Evolutionary conservation across 2,329 filamentous ascomycete genomes (phyloP), one percentile per base, ranked within the genome.

Genomic region (Clonostachys solani): DNA sequence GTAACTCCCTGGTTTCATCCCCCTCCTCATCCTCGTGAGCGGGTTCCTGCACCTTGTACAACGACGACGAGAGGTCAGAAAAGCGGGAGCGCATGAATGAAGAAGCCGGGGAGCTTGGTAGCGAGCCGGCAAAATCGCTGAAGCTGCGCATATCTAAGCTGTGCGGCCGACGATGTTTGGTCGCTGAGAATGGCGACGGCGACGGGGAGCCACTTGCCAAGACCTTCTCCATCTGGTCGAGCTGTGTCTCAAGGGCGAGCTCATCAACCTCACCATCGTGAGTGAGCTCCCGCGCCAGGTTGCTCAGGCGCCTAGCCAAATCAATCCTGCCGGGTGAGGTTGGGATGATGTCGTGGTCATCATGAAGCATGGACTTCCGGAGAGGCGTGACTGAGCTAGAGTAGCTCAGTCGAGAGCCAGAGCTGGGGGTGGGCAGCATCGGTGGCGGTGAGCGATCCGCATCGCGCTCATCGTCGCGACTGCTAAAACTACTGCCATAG

Each of bases 281-380:
- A 17, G 65, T 60, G 43, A 71, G 63, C 45, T 65, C 64, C 51
- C 66, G 63, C 5, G 67, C 66, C 29, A 71, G 63, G 41, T 67
- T 61, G 46, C 61, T 66, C 34, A 71, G 55, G 16, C 68, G 63
- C 48, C 62, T 56, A 12, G 77, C 68, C 46, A 81, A 67, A 19
- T 72, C 67, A 50, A 77, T 68, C 47, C 66, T 68, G 57, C 64
- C 36, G 17, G 15, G 36, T 12, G 36, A 38, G 17, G 36, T 29
- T 29, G 23, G 23, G 23, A 29, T 29, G 23, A 29, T 29, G 23
- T 29, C 23, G 23, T 29, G 23, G 8, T 29, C 23, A 29, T 29
- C 23, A 29, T 29, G 23, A 29, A 29, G 23, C 23, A 29, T 29
- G 23, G 23, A 8, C 10, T 29, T 29, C 23, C 23, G 9, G 8